Conservation (phyloP, 352 stramenopile species). For the Vaucheria bursata region DNA sequence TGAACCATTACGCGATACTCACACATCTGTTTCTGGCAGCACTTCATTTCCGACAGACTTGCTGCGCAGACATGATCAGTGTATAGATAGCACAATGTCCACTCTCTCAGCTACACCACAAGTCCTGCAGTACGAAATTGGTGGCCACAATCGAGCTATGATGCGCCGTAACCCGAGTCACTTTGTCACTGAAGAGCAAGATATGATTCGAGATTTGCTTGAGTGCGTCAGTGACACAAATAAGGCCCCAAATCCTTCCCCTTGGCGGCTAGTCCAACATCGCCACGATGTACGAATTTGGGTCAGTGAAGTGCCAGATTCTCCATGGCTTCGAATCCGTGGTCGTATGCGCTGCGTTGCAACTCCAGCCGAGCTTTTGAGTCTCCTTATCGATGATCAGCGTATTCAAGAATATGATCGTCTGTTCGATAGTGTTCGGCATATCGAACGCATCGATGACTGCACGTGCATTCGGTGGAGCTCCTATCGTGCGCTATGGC, state of each 20-base stretch:
- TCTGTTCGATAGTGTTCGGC: conserved; percentile 32
- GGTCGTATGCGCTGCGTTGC: conserved; percentile 24
- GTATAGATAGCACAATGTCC: no score
- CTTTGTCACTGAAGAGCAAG: conserved; percentile 23
- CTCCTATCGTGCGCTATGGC: conserved; percentile 39
- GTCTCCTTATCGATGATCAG: conserved; percentile 42
- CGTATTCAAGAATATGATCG: conserved; percentile 43
- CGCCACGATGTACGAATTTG: conserved; percentile 32
- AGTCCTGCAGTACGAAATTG: neutral
- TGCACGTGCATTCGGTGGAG: neutral
- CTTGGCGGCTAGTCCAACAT: conserved; percentile 26
- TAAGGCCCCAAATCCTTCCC: neutral
- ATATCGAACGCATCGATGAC: conserved; percentile 36
- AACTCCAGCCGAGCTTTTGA: conserved; percentile 24
- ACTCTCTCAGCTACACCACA: no score
- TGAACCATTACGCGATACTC: no score
- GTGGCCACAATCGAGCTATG: neutral
- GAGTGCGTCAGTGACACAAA: conserved; percentile 35
- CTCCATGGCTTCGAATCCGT: conserved; percentile 25
- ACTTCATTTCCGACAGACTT: no score
- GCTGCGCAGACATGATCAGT: no score
- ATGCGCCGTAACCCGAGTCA: neutral
- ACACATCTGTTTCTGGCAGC: no score
- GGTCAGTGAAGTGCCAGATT: conserved; percentile 24
- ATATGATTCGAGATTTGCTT: conserved; percentile 36